Conservation (phyloP, 1,139 yeast genomes). For the Ogataea hybrid region DNA sequence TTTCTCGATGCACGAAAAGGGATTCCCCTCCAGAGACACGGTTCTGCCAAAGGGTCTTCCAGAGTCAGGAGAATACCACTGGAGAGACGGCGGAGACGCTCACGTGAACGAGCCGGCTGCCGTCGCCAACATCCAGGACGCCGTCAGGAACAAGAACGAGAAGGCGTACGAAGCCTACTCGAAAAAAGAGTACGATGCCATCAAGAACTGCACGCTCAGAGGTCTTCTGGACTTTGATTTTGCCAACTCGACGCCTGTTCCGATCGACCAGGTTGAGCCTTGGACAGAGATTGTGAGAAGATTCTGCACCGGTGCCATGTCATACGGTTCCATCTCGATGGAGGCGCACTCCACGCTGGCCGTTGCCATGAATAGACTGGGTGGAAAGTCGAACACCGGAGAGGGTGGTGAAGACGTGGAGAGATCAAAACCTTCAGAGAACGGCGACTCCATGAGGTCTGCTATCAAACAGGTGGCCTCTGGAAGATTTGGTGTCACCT, state of each 20-base stretch:
- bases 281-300: slow-evolving; percentile 99
- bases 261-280: slow-evolving; percentile 97
- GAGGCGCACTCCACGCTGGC: slow-evolving; percentile 98
- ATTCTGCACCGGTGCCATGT: slow-evolving; percentile 98
- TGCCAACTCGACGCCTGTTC: slow-evolving; percentile 69
- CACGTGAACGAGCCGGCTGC: slow-evolving; percentile 95
- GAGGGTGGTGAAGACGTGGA: slow-evolving; percentile 99
- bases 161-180: slow-evolving; percentile 88
- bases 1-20: slow-evolving; percentile 87
- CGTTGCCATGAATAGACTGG: slow-evolving; percentile 96
- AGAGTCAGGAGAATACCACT: slow-evolving; percentile 95
- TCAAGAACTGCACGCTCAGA: slow-evolving; percentile 88
- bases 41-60: slow-evolving; percentile 74
- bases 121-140: slow-evolving; percentile 93
- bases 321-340: slow-evolving; percentile 97
- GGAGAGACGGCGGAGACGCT: slow-evolving; percentile 98
- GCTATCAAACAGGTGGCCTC: slow-evolving; percentile 98
- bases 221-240: slow-evolving; percentile 90
- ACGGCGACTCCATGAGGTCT: slow-evolving; percentile 98
- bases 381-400: slow-evolving; percentile 97
- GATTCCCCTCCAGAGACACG: slow-evolving; percentile 77
- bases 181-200: slow-evolving; percentile 87
- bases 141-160: slow-evolving; percentile 94
- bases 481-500: slow-evolving; percentile 97
- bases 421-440: slow-evolving; percentile 71